phyloP scores from a whole-genome alignment of 805 yeast species.

The Candida coleopterorum region DNA sequence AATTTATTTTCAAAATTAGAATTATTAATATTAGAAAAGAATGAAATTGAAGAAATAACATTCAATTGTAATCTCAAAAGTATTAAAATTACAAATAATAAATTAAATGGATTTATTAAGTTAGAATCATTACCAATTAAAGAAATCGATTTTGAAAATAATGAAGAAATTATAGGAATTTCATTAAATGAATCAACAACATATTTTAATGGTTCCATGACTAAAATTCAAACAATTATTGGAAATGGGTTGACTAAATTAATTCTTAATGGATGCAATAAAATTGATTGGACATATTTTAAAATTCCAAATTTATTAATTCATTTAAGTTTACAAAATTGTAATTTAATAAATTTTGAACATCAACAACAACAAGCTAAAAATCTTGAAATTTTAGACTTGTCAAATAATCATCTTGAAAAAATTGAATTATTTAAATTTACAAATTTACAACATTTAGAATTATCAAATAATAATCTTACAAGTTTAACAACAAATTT shows the following conservation, averaged over 20 bases:
- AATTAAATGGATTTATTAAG: slow-evolving; percentile 1
- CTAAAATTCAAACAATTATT: slow-evolving; percentile 3
- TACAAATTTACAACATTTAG: slow-evolving; percentile 3
- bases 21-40: slow-evolving; percentile 4
- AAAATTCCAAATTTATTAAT: slow-evolving; percentile 3
- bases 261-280: slow-evolving; percentile 7
- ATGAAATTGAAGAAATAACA: not conserved
- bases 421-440: slow-evolving; percentile 3
- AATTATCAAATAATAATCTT: slow-evolving; percentile 6
- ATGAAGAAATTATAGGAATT: slow-evolving; percentile 1
- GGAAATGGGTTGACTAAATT: slow-evolving; percentile 7
- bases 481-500: not conserved
- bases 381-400: slow-evolving; percentile 1
- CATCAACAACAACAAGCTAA: not conserved
- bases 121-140: not conserved
- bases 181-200: not conserved
- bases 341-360: slow-evolving; percentile 5
- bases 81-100: slow-evolving; percentile 2
- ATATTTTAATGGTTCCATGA: slow-evolving; percentile 5
- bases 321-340: slow-evolving; percentile 6
- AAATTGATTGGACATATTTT: slow-evolving; percentile 6
- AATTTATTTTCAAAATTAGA: slow-evolving; percentile 1
- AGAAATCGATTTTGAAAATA: slow-evolving; percentile 3
- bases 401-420: slow-evolving; percentile 5
- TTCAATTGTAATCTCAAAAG: not conserved